These are phyloP conservation scores for Trametes hirsuta DNA, from an alignment of 1,284 basidiomycete genomes.

Conservation along the genomic window DNA sequence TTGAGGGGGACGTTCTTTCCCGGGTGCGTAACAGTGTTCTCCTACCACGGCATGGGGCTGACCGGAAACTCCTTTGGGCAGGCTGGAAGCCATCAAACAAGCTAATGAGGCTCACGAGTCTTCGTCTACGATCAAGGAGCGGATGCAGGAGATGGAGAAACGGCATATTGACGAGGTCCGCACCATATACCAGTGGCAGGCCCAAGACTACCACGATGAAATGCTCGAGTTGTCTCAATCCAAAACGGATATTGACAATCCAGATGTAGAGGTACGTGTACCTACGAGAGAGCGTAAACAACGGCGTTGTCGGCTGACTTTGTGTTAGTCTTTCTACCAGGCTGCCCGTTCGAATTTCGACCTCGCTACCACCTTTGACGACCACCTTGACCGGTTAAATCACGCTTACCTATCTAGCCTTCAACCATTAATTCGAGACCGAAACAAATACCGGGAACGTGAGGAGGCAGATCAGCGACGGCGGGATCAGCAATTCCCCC, in stretches of 20 bases:
- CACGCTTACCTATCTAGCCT: slow-evolving; percentile 46
- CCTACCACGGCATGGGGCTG: background rate
- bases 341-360: slow-evolving; percentile 1
- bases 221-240: slow-evolving; percentile 27
- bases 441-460: slow-evolving; percentile 30
- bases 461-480: slow-evolving; percentile 41
- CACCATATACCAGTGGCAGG: slow-evolving; percentile 30
- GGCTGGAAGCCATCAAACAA: slow-evolving; percentile 26
- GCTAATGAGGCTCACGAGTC: slow-evolving; percentile 24
- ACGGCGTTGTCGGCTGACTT: background rate
- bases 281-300: background rate
- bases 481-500: slow-evolving; percentile 54
- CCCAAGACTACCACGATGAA: slow-evolving; percentile 31
- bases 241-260: slow-evolving; percentile 13
- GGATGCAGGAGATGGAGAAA: slow-evolving; percentile 23
- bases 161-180: slow-evolving; percentile 28
- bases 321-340: slow-evolving; percentile 12
- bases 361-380: slow-evolving; percentile 20
- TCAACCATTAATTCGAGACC: slow-evolving; percentile 36
- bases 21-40: slow-evolving; percentile 24
- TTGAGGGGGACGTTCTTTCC: slow-evolving; percentile 33
- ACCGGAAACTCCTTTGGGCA: slow-evolving; percentile 1
- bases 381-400: slow-evolving; percentile 36
- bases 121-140: slow-evolving; percentile 18
- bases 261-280: slow-evolving; percentile 25